Evolutionary conservation across 306 rosid genomes (phyloP).

Genomic region (Leucaena leucocephala): DNA sequence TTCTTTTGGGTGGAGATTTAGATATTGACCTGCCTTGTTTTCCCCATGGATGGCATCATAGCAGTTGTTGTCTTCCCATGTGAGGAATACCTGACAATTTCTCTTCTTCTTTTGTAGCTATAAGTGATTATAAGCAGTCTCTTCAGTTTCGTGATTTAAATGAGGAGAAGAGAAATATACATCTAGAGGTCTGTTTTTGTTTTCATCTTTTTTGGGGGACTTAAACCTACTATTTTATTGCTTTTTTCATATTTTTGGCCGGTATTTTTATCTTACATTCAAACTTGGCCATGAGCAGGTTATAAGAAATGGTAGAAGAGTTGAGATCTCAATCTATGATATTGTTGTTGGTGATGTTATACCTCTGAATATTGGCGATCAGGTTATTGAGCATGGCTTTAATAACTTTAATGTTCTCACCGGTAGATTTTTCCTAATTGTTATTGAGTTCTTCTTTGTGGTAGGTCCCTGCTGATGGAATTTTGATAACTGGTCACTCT

Average conservation of each 20-base stretch:
- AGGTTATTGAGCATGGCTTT: conserved; percentile 46
- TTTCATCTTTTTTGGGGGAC: not conserved
- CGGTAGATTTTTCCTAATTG: conserved; percentile 9
- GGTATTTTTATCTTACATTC: not conserved
- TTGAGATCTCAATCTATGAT: conserved; percentile 75
- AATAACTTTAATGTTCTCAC: conserved; percentile 26
- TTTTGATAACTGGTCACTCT: conserved; percentile 71
- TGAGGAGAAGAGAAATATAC: conserved; percentile 85
- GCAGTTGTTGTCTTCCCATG: conserved; percentile 8
- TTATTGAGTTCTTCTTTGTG: conserved; percentile 25
- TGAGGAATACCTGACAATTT: conserved; percentile 22
- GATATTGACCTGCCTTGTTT: conserved; percentile 15
- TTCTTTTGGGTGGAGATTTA: not conserved
- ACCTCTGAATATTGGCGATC: conserved; percentile 79
- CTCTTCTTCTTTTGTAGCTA: conserved; percentile 47
- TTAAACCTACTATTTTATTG: not conserved
- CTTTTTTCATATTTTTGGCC: not conserved
- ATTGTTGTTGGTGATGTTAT: conserved; percentile 84
- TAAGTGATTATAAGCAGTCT: conserved; percentile 85
- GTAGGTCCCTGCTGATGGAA: conserved; percentile 90
- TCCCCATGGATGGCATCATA: conserved; percentile 19
- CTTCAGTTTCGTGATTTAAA: conserved; percentile 84
- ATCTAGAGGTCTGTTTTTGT: conserved; percentile 57
- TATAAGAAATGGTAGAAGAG: conserved; percentile 71
- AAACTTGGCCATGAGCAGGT: conserved; percentile 52